Evolutionary conservation across 768 basidiomycete genomes (phyloP).

Genomic region (Suillus lakei): DNA sequence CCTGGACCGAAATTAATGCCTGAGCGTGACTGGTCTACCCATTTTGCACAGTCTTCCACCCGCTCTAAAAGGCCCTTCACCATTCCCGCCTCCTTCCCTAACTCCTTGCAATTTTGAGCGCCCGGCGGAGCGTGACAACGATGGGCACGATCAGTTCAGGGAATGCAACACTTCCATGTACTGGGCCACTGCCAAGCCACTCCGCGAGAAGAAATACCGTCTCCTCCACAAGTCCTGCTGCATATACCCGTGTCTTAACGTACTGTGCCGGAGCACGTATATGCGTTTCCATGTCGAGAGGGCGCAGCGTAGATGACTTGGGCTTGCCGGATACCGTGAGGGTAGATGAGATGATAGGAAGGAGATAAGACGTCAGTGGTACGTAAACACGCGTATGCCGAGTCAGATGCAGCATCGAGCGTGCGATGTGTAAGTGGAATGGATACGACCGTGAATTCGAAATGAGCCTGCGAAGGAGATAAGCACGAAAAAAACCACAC

Average conservation of each 20-base stretch:
- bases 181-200: slow-evolving; percentile 71
- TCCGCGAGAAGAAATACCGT: slow-evolving; percentile 77
- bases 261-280: slow-evolving; percentile 91
- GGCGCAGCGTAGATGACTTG: slow-evolving; percentile 85
- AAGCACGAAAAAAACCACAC: slow-evolving; percentile 1
- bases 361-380: slow-evolving; percentile 84
- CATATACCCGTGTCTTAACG: slow-evolving; percentile 83
- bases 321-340: slow-evolving; percentile 71
- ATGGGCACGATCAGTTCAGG: slow-evolving; percentile 90
- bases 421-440: slow-evolving; percentile 90
- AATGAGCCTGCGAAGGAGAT: slow-evolving; percentile 63
- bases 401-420: slow-evolving; percentile 85
- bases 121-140: slow-evolving; percentile 69
- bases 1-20: slow-evolving; percentile 78
- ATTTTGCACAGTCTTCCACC: slow-evolving; percentile 81
- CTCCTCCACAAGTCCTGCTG: slow-evolving; percentile 85
- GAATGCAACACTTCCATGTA: slow-evolving; percentile 89
- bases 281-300: slow-evolving; percentile 85
- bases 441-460: slow-evolving; percentile 92
- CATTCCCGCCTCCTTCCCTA: slow-evolving; percentile 58
- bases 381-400: slow-evolving; percentile 85
- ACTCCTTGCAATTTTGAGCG: slow-evolving; percentile 63
- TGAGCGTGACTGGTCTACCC: slow-evolving; percentile 75
- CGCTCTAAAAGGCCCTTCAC: slow-evolving; percentile 86
- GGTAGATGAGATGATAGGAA: slow-evolving; percentile 82